Percentiles rank a stretch among this genome's conserved stretches.
Conservation (phyloP, 371 early-diverging fungal species). For the Lichtheimia ornata region DNA sequence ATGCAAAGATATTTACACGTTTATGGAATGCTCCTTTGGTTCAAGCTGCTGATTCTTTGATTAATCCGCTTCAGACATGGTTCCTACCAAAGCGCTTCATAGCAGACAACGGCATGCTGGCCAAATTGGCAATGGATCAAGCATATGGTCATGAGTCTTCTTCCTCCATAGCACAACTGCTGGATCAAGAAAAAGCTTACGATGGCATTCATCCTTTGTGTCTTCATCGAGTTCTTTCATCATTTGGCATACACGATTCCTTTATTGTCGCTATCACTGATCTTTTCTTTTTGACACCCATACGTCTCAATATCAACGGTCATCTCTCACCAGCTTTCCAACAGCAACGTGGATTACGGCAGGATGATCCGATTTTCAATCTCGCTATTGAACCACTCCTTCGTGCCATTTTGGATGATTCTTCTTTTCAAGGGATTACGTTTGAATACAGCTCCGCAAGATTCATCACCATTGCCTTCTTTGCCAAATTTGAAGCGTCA, state of each 20-base stretch:
- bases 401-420: background rate
- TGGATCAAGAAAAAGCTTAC: slow-evolving; percentile 22
- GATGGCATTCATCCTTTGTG: slow-evolving; percentile 18
- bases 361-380: slow-evolving; percentile 34
- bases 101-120: slow-evolving; percentile 13
- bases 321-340: slow-evolving; percentile 8
- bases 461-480: background rate
- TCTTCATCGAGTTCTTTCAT: slow-evolving; percentile 2
- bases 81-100: slow-evolving; percentile 15
- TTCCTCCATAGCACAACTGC: background rate
- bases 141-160: background rate
- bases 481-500: slow-evolving; percentile 10
- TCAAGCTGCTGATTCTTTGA: background rate
- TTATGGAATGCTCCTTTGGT: background rate
- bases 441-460: background rate
- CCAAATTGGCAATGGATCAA: slow-evolving; percentile 1
- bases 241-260: background rate
- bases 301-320: slow-evolving; percentile 25
- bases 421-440: background rate
- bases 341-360: slow-evolving; percentile 24
- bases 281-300: slow-evolving; percentile 20
- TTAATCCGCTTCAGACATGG: slow-evolving; percentile 18
- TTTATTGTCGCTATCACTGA: background rate
- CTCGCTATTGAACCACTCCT: slow-evolving; percentile 26
- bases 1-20: slow-evolving; percentile 17